Evolutionary conservation across 2,329 filamentous ascomycete species (phyloP), one percentile per base, ranked within the genome.

Genomic region (Fusarium goolgardi): DNA sequence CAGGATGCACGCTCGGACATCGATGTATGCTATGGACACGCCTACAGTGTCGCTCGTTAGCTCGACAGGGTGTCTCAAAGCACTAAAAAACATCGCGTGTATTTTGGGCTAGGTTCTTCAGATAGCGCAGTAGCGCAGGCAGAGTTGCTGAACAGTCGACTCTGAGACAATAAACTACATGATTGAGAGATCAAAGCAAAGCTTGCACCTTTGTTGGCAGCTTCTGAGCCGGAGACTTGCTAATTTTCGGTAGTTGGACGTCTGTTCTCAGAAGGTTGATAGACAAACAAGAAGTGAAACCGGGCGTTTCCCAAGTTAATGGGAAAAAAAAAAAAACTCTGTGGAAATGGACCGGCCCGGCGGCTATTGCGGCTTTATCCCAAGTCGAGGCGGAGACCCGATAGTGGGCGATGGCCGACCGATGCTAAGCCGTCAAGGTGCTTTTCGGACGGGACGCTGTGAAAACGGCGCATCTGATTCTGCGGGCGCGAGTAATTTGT

Each of bases 311-410:
- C 31, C 39, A 35, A 27, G 31, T 45, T 53, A 11, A 11, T 54
- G 61, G 53, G n/a, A n/a, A 45, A 51, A 39, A 40, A 59, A 44
- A 53, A 57, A 55, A 40, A 54, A 62, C 47, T 63, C 41, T 59
- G 54, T 46, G 63, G 43, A 63, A 49, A 63, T 72, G 71, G 71
- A 68, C 71, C 72, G 72, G 71, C 59, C 71, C 70, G 72, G 72
- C 72, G 72, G 70, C 71, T 74, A 69, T 73, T 74, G 72, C 72
- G 72, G 70, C 70, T 73, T 61, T 55, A 46, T 55, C 23, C 23
- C 47, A 34, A 59, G 44, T 59, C 45, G 65, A 62, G 63, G 61
- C 54, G 58, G 59, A 55, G 65, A 51, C 52, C 58, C 55, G 64
- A 66, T 59, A 55, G 52, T 65, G 67, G 52, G 57, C 54, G 58